Conservation (phyloP, 257 asterid species). For the Osmanthus fragrans region DNA sequence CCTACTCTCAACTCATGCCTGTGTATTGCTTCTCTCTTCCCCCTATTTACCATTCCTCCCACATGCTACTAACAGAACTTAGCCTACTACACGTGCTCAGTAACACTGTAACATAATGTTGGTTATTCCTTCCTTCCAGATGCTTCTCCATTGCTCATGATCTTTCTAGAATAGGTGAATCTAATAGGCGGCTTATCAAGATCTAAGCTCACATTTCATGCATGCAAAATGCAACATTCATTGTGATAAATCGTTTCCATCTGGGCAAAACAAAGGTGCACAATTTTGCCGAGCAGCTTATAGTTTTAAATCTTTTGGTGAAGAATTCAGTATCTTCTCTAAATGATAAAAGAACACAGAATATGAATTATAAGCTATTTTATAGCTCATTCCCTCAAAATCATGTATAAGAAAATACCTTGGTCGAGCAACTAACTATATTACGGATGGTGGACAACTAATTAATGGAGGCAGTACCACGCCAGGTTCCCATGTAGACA, state of each 20-base stretch:
- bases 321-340: neutral
- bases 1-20: no score
- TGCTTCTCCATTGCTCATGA: no score
- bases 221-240: neutral
- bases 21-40: no score
- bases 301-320: no score
- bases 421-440: neutral
- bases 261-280: neutral
- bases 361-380: conserved; percentile 4
- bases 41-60: no score
- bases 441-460: neutral
- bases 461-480: neutral
- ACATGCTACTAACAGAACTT: no score
- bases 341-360: neutral
- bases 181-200: no score
- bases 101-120: no score
- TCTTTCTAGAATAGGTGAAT: no score
- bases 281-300: neutral
- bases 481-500: neutral
- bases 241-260: neutral
- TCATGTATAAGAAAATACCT: neutral
- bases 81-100: no score
- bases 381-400: conserved; percentile 2
- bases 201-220: no score
- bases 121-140: no score